phyloP scores from a whole-genome alignment of 495 filamentous ascomycete species.

The Xylaria sp. region DNA sequence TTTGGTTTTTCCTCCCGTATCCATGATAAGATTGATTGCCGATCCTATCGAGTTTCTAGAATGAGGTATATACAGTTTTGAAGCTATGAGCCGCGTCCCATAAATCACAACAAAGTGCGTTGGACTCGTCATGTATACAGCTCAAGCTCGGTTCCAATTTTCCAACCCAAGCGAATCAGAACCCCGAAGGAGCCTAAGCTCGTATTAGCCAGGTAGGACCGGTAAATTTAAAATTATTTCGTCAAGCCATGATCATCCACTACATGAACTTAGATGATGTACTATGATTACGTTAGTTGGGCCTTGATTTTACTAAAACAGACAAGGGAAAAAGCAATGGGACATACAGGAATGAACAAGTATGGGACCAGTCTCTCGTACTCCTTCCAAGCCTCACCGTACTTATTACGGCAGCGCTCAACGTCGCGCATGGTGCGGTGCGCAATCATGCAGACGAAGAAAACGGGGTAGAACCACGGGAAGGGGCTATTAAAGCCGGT shows the following conservation, averaged over 20 bases:
- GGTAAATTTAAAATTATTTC: neutral
- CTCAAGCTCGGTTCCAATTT: neutral
- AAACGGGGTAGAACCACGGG: slow-evolving; percentile 96
- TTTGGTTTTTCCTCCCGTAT: neutral
- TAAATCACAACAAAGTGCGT: neutral
- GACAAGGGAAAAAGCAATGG: neutral
- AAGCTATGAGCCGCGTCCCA: neutral
- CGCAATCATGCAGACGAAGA: slow-evolving; percentile 90
- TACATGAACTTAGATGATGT: slow-evolving; percentile 32
- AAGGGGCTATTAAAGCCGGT: slow-evolving; percentile 77
- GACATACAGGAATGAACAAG: slow-evolving; percentile 93
- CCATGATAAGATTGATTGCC: neutral
- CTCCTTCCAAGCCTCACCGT: slow-evolving; percentile 90
- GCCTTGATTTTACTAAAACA: neutral
- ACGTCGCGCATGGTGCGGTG: slow-evolving; percentile 90
- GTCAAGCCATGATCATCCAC: neutral
- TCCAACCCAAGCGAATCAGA: neutral
- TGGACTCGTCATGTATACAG: neutral
- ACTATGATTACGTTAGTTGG: slow-evolving; percentile 27
- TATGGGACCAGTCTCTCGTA: slow-evolving; percentile 90
- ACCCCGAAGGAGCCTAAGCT: neutral
- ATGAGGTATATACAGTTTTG: slow-evolving; percentile 21
- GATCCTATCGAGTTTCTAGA: neutral
- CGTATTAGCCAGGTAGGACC: neutral
- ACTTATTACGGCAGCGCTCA: slow-evolving; percentile 81